A percentile compares a stretch with the other conserved stretches of the same genome.
Evolutionary conservation across 2,329 filamentous ascomycete genomes (phyloP).

Genomic region (Daldinia eschscholtzii): DNA sequence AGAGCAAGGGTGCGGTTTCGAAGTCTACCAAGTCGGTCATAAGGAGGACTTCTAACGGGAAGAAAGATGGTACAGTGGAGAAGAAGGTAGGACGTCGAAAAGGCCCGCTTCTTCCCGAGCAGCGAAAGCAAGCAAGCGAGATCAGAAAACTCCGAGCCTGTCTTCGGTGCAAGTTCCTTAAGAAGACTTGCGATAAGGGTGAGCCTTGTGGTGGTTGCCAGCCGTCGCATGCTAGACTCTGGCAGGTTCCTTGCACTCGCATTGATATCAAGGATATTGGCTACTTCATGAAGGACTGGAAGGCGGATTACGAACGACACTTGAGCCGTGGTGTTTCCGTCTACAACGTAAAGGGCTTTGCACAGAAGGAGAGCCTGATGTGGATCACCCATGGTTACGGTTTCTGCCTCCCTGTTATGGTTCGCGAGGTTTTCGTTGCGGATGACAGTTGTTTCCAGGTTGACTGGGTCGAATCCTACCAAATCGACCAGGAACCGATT

Average conservation of each 20-base stretch:
- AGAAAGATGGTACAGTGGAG: slow-evolving; percentile 82
- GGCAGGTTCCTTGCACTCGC: slow-evolving; percentile 97
- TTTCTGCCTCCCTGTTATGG: slow-evolving; percentile 91
- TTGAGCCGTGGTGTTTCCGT: slow-evolving; percentile 88
- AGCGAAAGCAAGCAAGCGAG: slow-evolving; percentile 95
- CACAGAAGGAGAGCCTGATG: slow-evolving; percentile 75
- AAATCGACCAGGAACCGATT: slow-evolving; percentile 76
- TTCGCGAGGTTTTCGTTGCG: slow-evolving; percentile 91
- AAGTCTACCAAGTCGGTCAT: slow-evolving; percentile 89
- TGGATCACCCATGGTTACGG: slow-evolving; percentile 98
- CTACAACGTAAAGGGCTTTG: slow-evolving; percentile 91
- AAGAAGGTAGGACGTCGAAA: slow-evolving; percentile 94
- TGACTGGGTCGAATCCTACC: slow-evolving; percentile 89
- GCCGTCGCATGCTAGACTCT: slow-evolving; percentile 92
- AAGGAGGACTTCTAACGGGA: slow-evolving; percentile 80
- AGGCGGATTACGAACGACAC: slow-evolving; percentile 94
- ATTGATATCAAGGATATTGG: slow-evolving; percentile 99
- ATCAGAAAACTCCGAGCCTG: slow-evolving; percentile 96
- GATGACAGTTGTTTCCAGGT: slow-evolving; percentile 94
- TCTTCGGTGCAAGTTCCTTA: slow-evolving; percentile 96
- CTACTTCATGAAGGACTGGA: slow-evolving; percentile 99
- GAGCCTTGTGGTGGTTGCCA: slow-evolving; percentile 96
- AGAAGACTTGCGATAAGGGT: slow-evolving; percentile 98
- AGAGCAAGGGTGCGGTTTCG: slow-evolving; percentile 74
- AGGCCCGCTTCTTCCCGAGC: slow-evolving; percentile 90